A percentile compares a stretch with the other conserved stretches of the same genome.
Conservation (phyloP, 441 rosid genomes). For the Pelargonium hybrid region DNA sequence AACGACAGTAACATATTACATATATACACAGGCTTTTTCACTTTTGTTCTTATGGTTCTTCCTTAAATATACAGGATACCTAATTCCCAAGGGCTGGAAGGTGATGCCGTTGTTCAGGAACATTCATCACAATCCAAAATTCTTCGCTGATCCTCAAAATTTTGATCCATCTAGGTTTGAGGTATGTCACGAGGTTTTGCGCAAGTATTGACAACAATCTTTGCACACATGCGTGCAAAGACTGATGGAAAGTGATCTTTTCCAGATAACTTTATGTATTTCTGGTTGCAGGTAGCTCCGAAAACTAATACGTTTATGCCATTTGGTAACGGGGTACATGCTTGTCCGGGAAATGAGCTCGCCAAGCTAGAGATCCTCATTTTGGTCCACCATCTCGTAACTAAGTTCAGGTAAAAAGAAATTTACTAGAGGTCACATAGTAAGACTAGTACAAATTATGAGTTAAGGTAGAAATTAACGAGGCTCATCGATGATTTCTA, state of each 20-base stretch:
- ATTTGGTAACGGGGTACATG: conserved; percentile 77
- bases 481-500: conserved; percentile 7
- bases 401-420: conserved; percentile 48
- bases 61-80: conserved; percentile 7
- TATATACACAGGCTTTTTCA: neutral
- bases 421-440: conserved; percentile 9
- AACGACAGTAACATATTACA: no score
- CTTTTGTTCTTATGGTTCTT: neutral
- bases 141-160: conserved; percentile 52
- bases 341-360: conserved; percentile 87
- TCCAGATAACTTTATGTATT: neutral
- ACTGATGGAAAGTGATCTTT: neutral
- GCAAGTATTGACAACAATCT: neutral
- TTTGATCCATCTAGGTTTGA: conserved; percentile 68
- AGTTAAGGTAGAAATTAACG: neutral
- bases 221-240: neutral
- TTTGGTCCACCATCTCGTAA: conserved; percentile 58
- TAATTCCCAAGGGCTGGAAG: conserved; percentile 80
- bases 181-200: conserved; percentile 26
- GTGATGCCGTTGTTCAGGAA: conserved; percentile 70
- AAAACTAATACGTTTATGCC: conserved; percentile 80
- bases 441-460: neutral
- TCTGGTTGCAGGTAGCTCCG: conserved; percentile 47
- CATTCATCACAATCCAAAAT: conserved; percentile 55
- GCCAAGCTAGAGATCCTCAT: conserved; percentile 82